Evolutionary conservation across 1,284 basidiomycete species (phyloP), one percentile per base, ranked within the genome.

Genomic region (Apiotrichum mycotoxinovorans): DNA sequence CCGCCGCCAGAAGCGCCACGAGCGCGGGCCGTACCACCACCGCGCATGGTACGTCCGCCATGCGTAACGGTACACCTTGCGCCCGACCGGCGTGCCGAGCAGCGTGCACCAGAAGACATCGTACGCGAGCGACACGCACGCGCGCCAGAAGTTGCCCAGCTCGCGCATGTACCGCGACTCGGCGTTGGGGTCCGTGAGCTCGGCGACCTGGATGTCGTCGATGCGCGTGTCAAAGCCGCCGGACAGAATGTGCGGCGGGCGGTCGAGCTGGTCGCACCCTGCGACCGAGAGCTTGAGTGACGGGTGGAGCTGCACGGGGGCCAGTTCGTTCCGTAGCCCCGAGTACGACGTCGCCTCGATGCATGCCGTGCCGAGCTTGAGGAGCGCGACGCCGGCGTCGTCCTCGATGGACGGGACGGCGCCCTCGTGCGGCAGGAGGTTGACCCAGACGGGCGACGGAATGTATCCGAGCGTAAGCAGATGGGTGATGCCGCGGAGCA

Each of bases 401-500:
- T 78, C 76, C 48, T 71, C 68, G 12, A 62, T 25, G 1, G 58
- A 60, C 0, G 74, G 76, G 5, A 71, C 49, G 7, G 69, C 68
- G 26, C 70, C 71, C 34, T 70, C 68, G 55, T 76, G 72, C 0
- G 75, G 75, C 0, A 76, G 64, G 1, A 77, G 65, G 51, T 68
- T 71, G 54, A 45, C 42, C 34, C 69, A 47, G 17, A 70, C 45
- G 1, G 70, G 70, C 17, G 72, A 70, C 7, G 73, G 73, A 45
- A 78, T 65, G 52, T 72, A 69, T n/a, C 76, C 76, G 34, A 70
- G 60, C 4, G 74, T 76, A 63, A 76, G 73, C n/a, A 74, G 27
- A 38, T 68, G 68, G 10, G 72, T 74, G 57, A 76, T 47, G 1
- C 64, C 70, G 48, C 69, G 74, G 47, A 76, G 65, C 7, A 66